These are phyloP conservation scores for Nidula microcarpa DNA, from an alignment of 768 basidiomycete species.

Conservation along the genomic window DNA sequence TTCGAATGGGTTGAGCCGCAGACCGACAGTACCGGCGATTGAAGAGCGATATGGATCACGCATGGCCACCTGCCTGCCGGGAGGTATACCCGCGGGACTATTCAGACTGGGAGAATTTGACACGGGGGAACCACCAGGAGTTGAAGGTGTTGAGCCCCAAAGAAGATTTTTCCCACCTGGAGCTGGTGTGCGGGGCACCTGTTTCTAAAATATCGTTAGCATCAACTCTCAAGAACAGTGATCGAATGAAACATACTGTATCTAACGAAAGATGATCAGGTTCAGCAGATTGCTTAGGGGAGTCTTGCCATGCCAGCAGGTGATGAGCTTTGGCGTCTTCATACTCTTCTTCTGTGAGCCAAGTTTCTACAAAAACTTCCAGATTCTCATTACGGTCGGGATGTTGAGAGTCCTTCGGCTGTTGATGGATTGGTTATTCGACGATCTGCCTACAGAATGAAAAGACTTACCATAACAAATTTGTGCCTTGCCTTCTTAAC, in stretches of 20 bases:
- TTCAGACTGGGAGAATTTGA: conserved; percentile 28
- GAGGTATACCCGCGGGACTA: conserved; percentile 4
- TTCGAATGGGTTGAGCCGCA: conserved; percentile 51
- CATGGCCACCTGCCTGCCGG: conserved; percentile 6
- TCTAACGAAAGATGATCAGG: conserved; percentile 18
- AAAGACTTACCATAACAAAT: conserved; percentile 63
- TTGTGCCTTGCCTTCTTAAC: conserved; percentile 69
- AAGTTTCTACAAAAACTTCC: conserved; percentile 73
- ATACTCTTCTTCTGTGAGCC: conserved; percentile 77
- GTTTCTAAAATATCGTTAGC: no score
- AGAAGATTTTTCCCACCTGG: conserved; percentile 61
- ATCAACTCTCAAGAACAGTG: no score
- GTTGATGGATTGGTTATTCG: conserved; percentile 2
- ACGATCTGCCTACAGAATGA: not conserved
- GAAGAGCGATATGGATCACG: conserved; percentile 42
- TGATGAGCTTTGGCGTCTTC: conserved; percentile 56
- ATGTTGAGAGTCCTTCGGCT: conserved; percentile 79
- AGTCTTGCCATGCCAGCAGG: conserved; percentile 70
- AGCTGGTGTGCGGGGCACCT: conserved; percentile 7
- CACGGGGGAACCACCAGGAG: conserved; percentile 28
- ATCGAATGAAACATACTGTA: not conserved
- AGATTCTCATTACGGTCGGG: conserved; percentile 67
- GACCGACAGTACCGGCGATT: conserved; percentile 36
- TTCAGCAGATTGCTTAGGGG: conserved; percentile 38
- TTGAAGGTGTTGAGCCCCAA: conserved; percentile 58